Evolutionary conservation across 805 yeast species (phyloP), one percentile per base, ranked within the genome.

Genomic region (Yarrowia deformans): DNA sequence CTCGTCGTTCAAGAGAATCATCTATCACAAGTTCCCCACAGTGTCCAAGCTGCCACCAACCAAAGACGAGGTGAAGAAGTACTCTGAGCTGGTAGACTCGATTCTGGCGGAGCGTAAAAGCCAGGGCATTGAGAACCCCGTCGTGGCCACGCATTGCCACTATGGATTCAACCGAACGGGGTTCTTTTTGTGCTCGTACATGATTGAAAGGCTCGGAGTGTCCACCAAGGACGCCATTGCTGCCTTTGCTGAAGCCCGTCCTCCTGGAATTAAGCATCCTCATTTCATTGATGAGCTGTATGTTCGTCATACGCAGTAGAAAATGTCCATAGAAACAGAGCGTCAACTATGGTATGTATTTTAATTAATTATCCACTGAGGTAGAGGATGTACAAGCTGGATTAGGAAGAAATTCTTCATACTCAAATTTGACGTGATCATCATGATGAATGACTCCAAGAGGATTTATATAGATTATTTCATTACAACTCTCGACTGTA

Each of bases 121-220:
- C 23, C 69, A 73, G 4, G 70, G 66, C 42, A 10, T 52, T 29
- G 68, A 45, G 23, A 74, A 72, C 18, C 85, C 85, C 6, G 77
- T 81, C 34, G 79, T 88, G 8, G 91, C 84, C 0, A 89, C 90
- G 8, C 95, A 90, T 76, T 90, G 95, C 75, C 95, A 90, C 76
- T 90, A 90, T 75, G 95, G 94, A 7, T 90, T 89, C 78, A 90
- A 90, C 76, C 80, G 94, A 69, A 90, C 94, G 0, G 94, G 95
- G 2, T 90, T 86, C 73, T 81, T 90, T 64, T 85, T 90, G 19
- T 87, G 91, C 74, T 85, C 90, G 74, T 90, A 87, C 75, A 79
- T 90, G 73, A 82, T 90, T 32, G 91, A 88, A 73, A 79, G 79
- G 66, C 76, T 85, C 40, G 87, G 87, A 0, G 85, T 89, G 85